These are phyloP conservation scores for Xylaria curta DNA, from an alignment of 495 filamentous ascomycete genomes.

Conservation along the genomic window DNA sequence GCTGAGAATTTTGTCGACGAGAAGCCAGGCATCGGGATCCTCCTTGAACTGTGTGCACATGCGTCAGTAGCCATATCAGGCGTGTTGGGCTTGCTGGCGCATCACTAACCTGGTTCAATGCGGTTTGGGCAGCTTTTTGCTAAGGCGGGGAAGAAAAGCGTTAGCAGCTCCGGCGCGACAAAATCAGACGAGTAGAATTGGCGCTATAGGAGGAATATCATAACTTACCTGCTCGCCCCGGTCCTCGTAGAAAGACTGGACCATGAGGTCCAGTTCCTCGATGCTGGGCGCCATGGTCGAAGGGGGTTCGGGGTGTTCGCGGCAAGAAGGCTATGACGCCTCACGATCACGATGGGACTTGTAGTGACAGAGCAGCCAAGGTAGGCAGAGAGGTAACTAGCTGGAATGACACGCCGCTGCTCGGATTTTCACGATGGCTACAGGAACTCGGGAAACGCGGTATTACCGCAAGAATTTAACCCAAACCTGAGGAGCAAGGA, in stretches of 20 bases:
- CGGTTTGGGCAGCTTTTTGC: conserved; percentile 97
- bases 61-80: conserved; percentile 36
- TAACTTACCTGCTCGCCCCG: conserved; percentile 83
- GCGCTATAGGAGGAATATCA: background rate
- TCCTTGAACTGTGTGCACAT: conserved; percentile 82
- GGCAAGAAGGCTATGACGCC: conserved; percentile 41
- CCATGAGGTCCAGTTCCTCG: conserved; percentile 91
- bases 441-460: background rate
- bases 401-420: background rate
- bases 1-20: conserved; percentile 94
- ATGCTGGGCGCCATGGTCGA: conserved; percentile 67
- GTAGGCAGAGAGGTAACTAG: background rate
- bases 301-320: conserved; percentile 29
- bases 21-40: conserved; percentile 95
- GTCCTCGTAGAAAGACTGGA: conserved; percentile 96
- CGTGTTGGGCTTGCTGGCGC: conserved; percentile 29
- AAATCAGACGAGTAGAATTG: background rate
- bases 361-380: conserved; percentile 20
- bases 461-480: conserved; percentile 8
- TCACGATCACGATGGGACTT: conserved; percentile 33
- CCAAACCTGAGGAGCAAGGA: conserved; percentile 19
- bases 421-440: background rate
- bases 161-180: conserved; percentile 33
- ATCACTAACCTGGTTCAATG: conserved; percentile 85
- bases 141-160: conserved; percentile 51